These are phyloP conservation scores for Candida krabiensis DNA, from an alignment of 805 yeast genomes.

Conservation along the genomic window DNA sequence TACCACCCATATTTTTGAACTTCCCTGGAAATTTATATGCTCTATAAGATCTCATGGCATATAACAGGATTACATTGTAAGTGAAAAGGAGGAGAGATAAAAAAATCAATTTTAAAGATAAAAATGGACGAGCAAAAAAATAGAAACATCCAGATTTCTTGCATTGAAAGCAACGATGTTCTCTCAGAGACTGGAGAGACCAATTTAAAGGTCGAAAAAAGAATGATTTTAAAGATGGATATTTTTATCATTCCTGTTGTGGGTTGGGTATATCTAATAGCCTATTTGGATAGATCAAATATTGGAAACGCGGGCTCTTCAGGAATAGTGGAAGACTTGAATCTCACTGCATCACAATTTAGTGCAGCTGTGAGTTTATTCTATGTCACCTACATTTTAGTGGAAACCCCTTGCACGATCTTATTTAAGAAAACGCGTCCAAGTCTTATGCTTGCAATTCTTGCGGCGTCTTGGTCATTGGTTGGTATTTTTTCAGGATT, in stretches of 20 bases:
- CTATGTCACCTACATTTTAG: constrained; percentile 47
- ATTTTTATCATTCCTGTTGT: background rate
- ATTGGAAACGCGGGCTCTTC: constrained; percentile 32
- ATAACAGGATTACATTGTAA: no score
- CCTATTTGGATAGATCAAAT: constrained; percentile 53
- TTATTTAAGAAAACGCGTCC: constrained; percentile 33
- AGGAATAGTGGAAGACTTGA: constrained; percentile 12
- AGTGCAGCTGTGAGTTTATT: constrained; percentile 45
- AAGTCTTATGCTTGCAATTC: constrained; percentile 30
- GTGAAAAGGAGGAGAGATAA: no score
- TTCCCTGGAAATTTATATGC: no score
- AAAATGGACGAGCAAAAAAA: background rate
- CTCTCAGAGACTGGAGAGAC: background rate
- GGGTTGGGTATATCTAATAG: constrained; percentile 43
- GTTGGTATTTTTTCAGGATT: constrained; percentile 43
- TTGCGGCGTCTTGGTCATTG: constrained; percentile 35
- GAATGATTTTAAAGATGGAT: background rate
- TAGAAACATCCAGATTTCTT: background rate
- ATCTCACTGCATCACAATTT: constrained; percentile 37
- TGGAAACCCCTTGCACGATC: constrained; percentile 37
- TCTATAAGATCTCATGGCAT: no score
- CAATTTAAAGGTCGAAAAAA: background rate
- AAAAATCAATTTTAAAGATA: background rate
- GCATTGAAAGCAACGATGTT: no score
- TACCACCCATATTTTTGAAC: no score